phyloP scores from a whole-genome alignment of 2,329 filamentous ascomycete species.

The Raffaelea ambrosiae region DNA sequence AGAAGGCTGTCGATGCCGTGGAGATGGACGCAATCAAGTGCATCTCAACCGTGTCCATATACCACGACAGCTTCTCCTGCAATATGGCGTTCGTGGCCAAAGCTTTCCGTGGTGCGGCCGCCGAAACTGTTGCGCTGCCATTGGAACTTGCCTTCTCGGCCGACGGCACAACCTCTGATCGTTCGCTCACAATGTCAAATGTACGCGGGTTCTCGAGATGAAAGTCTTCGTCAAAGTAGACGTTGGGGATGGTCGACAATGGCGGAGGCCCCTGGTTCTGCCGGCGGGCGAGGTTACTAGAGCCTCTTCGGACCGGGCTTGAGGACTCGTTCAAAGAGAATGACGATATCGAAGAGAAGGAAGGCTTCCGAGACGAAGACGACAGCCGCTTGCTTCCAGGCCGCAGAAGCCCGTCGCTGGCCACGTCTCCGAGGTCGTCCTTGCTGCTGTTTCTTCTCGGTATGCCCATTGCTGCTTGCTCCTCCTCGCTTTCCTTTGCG shows the following conservation, averaged over 20 bases:
- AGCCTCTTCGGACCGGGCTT: constrained; percentile 31
- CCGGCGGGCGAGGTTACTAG: constrained; percentile 45
- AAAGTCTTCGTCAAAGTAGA: constrained; percentile 94
- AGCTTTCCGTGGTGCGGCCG: constrained; percentile 65
- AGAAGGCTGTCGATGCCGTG: constrained; percentile 90
- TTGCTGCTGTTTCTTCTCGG: constrained; percentile 27
- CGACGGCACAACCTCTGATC: constrained; percentile 85
- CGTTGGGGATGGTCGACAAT: constrained; percentile 79
- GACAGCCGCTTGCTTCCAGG: constrained; percentile 31
- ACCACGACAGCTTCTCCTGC: constrained; percentile 98
- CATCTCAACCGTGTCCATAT: constrained; percentile 98
- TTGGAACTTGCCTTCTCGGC: constrained; percentile 32
- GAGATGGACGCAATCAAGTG: constrained; percentile 96
- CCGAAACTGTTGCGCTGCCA: constrained; percentile 25
- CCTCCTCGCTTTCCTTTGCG: constrained; percentile 68
- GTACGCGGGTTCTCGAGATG: constrained; percentile 92
- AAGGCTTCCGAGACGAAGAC: constrained; percentile 29
- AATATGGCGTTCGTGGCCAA: constrained; percentile 93
- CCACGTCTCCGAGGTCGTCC: constrained; percentile 31
- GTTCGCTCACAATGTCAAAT: constrained; percentile 93
- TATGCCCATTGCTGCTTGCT: constrained; percentile 29
- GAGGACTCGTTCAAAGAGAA: constrained; percentile 26
- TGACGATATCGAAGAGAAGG: constrained; percentile 34
- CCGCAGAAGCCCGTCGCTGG: constrained; percentile 37
- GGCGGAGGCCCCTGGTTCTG: constrained; percentile 68